phyloP scores from a whole-genome alignment of 257 asterid species.

The Salvia rosmarinus region DNA sequence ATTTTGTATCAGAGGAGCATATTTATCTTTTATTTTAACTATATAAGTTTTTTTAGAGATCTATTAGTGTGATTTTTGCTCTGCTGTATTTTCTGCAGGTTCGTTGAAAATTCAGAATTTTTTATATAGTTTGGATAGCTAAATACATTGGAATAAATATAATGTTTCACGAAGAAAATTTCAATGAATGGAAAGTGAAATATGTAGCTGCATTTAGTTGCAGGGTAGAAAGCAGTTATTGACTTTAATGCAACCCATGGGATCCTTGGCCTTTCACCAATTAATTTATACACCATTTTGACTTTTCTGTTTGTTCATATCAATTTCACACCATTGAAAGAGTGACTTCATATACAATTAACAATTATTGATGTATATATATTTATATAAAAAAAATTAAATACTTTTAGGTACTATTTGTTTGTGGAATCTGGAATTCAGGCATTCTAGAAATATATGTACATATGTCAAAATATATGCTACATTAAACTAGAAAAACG shows the following conservation, averaged over 20 bases:
- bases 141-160: no score
- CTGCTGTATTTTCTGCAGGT: no score
- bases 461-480: no score
- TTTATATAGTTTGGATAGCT: neutral
- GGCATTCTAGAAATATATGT: no score
- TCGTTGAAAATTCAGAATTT: no score
- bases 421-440: neutral
- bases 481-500: no score
- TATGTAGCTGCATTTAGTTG: conserved; percentile 28
- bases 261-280: conserved; percentile 43
- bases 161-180: neutral
- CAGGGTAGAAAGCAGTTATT: conserved; percentile 38
- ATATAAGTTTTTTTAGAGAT: no score
- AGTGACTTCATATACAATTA: neutral
- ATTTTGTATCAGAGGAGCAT: no score
- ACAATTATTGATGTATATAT: neutral
- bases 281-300: conserved; percentile 24
- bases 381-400: neutral
- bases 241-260: conserved; percentile 46
- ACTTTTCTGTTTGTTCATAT: conserved; percentile 22
- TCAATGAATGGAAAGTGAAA: conserved; percentile 26
- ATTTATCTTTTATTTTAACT: no score
- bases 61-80: no score
- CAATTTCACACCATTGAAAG: conserved; percentile 27
- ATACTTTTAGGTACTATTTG: neutral